A percentile compares a stretch with the other conserved stretches of the same genome.
Conservation (phyloP, 192 early-diverging fungal species). For the Mortierella alpina region DNA sequence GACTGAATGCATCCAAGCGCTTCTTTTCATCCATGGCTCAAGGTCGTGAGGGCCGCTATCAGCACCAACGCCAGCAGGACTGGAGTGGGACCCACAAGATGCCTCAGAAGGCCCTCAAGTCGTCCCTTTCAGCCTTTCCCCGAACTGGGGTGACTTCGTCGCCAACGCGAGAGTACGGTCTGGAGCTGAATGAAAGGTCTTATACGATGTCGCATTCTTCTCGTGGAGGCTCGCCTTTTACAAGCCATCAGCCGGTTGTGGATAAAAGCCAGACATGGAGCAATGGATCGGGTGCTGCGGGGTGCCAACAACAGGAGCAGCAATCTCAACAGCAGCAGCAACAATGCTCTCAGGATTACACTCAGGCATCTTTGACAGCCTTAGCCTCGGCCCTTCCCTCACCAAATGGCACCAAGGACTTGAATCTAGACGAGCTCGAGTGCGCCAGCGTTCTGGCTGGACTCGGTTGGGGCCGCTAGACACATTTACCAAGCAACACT, state of each 20-base stretch:
- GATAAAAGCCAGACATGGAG: slow-evolving; percentile 27
- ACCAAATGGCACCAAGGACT: neutral
- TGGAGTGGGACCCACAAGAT: slow-evolving; percentile 6
- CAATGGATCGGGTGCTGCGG: neutral
- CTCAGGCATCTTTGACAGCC: neutral
- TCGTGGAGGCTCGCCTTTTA: neutral
- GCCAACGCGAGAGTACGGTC: slow-evolving; percentile 26
- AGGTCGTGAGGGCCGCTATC: neutral
- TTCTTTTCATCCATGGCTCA: neutral
- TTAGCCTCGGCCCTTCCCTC: neutral
- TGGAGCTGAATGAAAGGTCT: slow-evolving; percentile 13
- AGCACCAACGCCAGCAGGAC: slow-evolving; percentile 2
- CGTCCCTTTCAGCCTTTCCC: slow-evolving; percentile 24
- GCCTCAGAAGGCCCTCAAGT: slow-evolving; percentile 14
- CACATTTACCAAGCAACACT: neutral
- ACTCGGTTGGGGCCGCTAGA: slow-evolving; percentile 41
- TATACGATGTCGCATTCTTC: too few relatives aligned
- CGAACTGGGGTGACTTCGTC: slow-evolving; percentile 9
- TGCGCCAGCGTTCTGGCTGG: slow-evolving; percentile 46
- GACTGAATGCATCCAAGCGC: neutral
- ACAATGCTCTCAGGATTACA: neutral
- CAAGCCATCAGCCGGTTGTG: slow-evolving; percentile 1
- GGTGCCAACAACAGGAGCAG: neutral
- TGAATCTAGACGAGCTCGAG: slow-evolving; percentile 50
- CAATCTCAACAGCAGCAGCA: neutral